These are phyloP conservation scores for Talaromyces borbonicus DNA, from an alignment of 495 filamentous ascomycete species.

Conservation along the genomic window DNA sequence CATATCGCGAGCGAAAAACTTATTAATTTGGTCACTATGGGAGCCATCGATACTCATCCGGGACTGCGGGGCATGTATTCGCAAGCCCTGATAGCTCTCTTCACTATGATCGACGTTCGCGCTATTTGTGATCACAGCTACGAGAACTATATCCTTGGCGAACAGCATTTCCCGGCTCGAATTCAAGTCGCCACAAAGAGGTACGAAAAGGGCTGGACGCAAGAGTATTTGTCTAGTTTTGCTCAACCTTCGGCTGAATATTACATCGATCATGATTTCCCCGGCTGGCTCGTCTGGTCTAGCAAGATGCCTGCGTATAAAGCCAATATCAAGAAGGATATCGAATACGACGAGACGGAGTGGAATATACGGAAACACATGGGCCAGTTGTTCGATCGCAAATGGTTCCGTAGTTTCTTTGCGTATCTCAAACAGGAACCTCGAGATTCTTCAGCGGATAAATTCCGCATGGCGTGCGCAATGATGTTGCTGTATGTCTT, in stretches of 20 bases:
- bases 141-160: conserved; percentile 70
- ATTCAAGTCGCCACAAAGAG: conserved; percentile 58
- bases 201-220: conserved; percentile 67
- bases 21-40: conserved; percentile 72
- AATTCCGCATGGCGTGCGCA: conserved; percentile 79
- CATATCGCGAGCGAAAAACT: conserved; percentile 71
- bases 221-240: conserved; percentile 68
- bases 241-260: conserved; percentile 72
- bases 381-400: conserved; percentile 62
- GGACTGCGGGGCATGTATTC: conserved; percentile 73
- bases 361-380: conserved; percentile 67
- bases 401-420: conserved; percentile 86
- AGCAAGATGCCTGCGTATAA: conserved; percentile 71
- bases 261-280: conserved; percentile 84
- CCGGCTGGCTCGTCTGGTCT: conserved; percentile 95
- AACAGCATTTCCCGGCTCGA: conserved; percentile 65
- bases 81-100: conserved; percentile 67
- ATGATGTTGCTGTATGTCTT: conserved; percentile 82
- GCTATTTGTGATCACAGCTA: conserved; percentile 80
- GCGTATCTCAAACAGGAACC: conserved; percentile 95
- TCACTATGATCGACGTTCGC: conserved; percentile 73
- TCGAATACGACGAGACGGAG: conserved; percentile 80
- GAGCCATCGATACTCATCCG: conserved; percentile 85
- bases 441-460: conserved; percentile 68
- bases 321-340: conserved; percentile 54